Base-by-base conservation (phyloP, 495 filamentous ascomycete genomes). In the Neurospora sp. region DNA sequence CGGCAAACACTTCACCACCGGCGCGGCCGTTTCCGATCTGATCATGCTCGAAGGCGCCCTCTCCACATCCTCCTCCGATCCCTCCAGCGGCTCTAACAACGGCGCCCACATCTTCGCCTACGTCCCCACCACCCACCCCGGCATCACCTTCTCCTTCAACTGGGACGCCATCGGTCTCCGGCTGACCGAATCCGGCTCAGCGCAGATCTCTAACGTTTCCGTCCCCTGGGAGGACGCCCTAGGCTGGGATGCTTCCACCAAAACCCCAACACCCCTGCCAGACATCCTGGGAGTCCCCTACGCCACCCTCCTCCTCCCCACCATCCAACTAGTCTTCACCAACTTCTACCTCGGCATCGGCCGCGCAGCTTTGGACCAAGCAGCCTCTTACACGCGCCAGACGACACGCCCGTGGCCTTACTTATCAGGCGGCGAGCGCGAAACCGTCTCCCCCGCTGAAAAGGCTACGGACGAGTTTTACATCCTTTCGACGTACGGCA, bases 321-420 rank as follows among this genome's bases (percentile, higher is more conserved):
- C 86, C 14, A 88, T 90, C 75, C 88, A 90, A 75, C 85, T 90
- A 1, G 86, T 89, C 72, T 91, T 90, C 80, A 82, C 81, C 73
- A 89, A 89, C 76, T 89, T 91, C 78, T 89, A 91, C 77, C 81
- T 90, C 18, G 88, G 88, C 42, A 89, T 90, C 70, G 86, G 88
- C 3, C 81, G 83, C 11, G 88, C 88, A 0, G 84, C 86, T 1
- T 79, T 89, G 4, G 78, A 84, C 18, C 83, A 82, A 71, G 86
- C 86, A 20, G 73, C 81, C 5, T 81, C 83, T 69, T 90, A 90
- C 76, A 90, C 89, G 3, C 74, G 72, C 6, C 81, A 76, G 4
- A 74, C 39, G 31, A 90, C 89, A 1, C 86, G 89, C 4, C 76
- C 88, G 1, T 91, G 88, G 88, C 88, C 89, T 62, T 62, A 35